phyloP scores from a whole-genome alignment of 345 rosid species.

The Xanthoceras sorbifolium region DNA sequence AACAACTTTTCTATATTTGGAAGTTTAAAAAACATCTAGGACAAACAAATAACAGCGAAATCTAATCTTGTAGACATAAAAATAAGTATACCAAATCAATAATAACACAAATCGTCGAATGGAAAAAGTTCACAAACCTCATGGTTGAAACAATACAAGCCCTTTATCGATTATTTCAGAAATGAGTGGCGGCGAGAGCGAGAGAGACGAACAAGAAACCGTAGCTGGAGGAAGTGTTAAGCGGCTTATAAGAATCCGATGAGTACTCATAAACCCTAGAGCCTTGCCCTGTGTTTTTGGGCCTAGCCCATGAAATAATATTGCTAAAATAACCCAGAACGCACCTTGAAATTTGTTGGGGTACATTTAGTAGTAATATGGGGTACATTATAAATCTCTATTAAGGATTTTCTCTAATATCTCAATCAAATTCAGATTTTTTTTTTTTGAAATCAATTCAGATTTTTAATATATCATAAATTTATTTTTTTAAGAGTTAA shows the following conservation, averaged over 20 bases:
- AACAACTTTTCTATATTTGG: too few relatives aligned
- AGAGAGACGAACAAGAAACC: conserved; percentile 1
- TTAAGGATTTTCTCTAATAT: too few relatives aligned
- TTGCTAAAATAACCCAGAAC: too few relatives aligned
- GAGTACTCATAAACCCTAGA: conserved; percentile 14
- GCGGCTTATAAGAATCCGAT: neutral
- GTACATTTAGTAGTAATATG: too few relatives aligned
- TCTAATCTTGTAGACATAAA: too few relatives aligned
- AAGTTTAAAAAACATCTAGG: too few relatives aligned
- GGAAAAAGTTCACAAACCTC: conserved; percentile 38
- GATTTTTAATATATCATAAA: too few relatives aligned
- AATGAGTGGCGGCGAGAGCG: neutral
- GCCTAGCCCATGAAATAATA: conserved; percentile 1
- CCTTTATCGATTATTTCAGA: neutral
- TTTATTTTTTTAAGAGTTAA: too few relatives aligned
- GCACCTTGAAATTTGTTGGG: too few relatives aligned
- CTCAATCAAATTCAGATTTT: too few relatives aligned
- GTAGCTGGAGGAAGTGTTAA: neutral
- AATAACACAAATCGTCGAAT: neutral
- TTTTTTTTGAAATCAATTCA: too few relatives aligned
- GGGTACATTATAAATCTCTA: too few relatives aligned
- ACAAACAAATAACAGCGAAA: neutral
- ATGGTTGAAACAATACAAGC: conserved; percentile 19
- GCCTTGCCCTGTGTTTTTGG: neutral
- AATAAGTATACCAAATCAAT: neutral